A percentile compares a stretch with the other conserved stretches of the same genome.
Conservation (phyloP, 257 asterid species). For the Petrea volubilis region DNA sequence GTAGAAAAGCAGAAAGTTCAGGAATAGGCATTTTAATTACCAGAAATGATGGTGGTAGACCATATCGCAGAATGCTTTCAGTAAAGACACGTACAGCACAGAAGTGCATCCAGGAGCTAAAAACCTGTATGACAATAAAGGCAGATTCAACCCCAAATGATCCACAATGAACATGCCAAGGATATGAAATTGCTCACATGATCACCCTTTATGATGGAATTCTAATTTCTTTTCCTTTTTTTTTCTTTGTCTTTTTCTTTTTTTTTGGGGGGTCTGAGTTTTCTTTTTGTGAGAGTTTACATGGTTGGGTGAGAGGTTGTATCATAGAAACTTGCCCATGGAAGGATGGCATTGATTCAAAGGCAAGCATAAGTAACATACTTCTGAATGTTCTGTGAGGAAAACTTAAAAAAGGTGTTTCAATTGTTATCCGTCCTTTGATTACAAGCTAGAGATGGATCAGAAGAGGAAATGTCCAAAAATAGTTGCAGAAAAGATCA, state of each 20-base stretch:
- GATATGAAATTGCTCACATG: neutral
- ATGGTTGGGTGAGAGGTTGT: too few relatives aligned
- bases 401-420: neutral
- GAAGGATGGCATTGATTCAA: neutral
- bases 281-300: neutral
- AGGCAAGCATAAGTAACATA: neutral
- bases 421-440: neutral
- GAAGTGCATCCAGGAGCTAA: conserved; percentile 96
- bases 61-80: conserved; percentile 90
- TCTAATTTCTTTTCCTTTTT: neutral
- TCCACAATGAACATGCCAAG: neutral
- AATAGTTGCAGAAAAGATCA: neutral
- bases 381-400: neutral
- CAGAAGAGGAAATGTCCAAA: neutral
- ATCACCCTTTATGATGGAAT: neutral
- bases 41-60: conserved; percentile 78
- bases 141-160: neutral
- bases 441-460: neutral
- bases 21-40: conserved; percentile 28
- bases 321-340: neutral
- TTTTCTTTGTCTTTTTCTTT: too few relatives aligned
- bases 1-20: neutral
- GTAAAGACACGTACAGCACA: conserved; percentile 86
- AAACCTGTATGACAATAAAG: conserved; percentile 55
- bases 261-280: too few relatives aligned